Conservation (phyloP, 2,329 filamentous ascomycete genomes). For the Penicillium sp. region DNA sequence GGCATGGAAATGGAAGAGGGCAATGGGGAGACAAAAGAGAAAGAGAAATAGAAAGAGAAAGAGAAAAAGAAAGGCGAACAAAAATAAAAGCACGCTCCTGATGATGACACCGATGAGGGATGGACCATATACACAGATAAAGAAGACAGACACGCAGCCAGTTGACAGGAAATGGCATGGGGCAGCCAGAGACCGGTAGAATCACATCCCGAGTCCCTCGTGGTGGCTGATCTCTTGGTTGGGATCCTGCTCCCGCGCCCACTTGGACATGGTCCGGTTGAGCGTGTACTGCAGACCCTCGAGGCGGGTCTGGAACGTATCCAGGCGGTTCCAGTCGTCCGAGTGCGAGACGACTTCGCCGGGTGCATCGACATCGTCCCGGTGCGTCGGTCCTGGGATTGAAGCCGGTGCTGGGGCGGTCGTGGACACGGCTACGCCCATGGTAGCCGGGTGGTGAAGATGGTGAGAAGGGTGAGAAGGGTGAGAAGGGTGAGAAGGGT, state of each 20-base stretch:
- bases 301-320: slow-evolving; percentile 22
- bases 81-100: slow-evolving; percentile 1
- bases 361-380: slow-evolving; percentile 12
- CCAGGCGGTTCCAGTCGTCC: slow-evolving; percentile 22
- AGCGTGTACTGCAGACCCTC: slow-evolving; percentile 17
- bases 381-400: background rate
- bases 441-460: too few species aligned
- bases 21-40: slow-evolving; percentile 3
- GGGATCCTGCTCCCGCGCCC: slow-evolving; percentile 22
- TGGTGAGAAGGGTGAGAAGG: too few species aligned
- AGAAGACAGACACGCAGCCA: too few species aligned
- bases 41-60: slow-evolving; percentile 3
- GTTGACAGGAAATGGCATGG: too few species aligned
- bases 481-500: too few species aligned
- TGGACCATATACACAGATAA: slow-evolving; percentile 4
- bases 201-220: slow-evolving; percentile 24
- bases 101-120: background rate
- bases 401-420: background rate
- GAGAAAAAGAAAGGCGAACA: slow-evolving; percentile 1
- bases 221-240: slow-evolving; percentile 23
- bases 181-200: slow-evolving; percentile 1
- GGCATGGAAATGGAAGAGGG: background rate
- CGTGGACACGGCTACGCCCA: too few species aligned
- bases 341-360: slow-evolving; percentile 11
- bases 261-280: slow-evolving; percentile 23